Conservation (phyloP, 2,329 filamentous ascomycete species). For the Hypoxylon sp. region DNA sequence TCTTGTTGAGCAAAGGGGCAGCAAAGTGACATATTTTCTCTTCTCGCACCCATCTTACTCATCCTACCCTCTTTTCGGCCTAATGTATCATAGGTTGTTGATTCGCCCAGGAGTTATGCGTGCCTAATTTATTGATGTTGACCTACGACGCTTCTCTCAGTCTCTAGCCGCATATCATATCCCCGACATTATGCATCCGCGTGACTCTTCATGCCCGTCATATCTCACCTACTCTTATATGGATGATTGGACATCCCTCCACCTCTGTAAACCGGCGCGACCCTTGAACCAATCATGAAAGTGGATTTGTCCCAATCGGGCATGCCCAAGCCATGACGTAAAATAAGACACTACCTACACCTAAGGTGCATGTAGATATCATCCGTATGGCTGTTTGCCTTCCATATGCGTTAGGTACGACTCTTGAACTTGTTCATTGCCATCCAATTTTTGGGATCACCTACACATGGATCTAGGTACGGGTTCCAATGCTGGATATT, state of each 20-base stretch:
- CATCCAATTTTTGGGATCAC: too few relatives aligned
- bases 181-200: neutral
- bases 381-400: neutral
- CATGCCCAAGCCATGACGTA: conserved; percentile 8
- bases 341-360: neutral
- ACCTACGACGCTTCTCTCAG: neutral
- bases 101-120: neutral
- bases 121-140: neutral
- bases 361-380: neutral
- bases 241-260: neutral
- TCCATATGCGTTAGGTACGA: neutral
- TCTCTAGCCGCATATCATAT: neutral
- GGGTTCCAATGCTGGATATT: too few relatives aligned
- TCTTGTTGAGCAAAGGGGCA: conserved; percentile 44
- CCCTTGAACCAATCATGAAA: conserved; percentile 25
- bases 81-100: neutral
- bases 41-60: too few relatives aligned
- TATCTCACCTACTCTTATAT: neutral
- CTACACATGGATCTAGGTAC: too few relatives aligned
- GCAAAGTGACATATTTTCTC: conserved; percentile 18
- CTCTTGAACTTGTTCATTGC: too few relatives aligned
- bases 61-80: too few relatives aligned
- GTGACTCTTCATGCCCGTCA: neutral
- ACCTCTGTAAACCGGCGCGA: neutral
- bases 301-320: conserved; percentile 22